A percentile compares a stretch with the other conserved stretches of the same genome.
Evolutionary conservation across 2,329 filamentous ascomycete genomes (phyloP).

Genomic region (Anisogramma anomala): DNA sequence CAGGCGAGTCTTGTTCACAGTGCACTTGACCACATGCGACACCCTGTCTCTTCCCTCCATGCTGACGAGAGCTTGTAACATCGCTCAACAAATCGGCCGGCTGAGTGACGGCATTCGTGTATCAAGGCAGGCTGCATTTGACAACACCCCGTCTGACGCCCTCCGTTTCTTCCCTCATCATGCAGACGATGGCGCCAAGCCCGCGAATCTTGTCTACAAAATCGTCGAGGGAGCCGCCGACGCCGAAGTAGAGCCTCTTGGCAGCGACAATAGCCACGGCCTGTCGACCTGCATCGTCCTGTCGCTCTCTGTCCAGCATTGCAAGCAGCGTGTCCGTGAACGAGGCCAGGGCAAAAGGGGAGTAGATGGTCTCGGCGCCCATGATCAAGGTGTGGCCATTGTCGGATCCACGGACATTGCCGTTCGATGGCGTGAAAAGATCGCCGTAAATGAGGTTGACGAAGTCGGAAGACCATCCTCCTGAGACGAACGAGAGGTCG

Average conservation of each 20-base stretch:
- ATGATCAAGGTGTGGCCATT: slow-evolving; percentile 41
- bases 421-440: neutral
- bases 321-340: slow-evolving; percentile 57
- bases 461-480: slow-evolving; percentile 60
- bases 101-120: too few species aligned
- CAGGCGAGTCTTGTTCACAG: too few species aligned
- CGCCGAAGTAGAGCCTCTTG: slow-evolving; percentile 74
- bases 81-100: too few species aligned
- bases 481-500: slow-evolving; percentile 56
- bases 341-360: slow-evolving; percentile 54
- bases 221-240: slow-evolving; percentile 70
- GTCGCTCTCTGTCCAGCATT: slow-evolving; percentile 39
- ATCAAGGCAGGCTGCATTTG: slow-evolving; percentile 30
- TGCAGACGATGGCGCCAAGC: slow-evolving; percentile 36
- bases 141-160: slow-evolving; percentile 53
- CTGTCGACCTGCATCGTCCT: slow-evolving; percentile 26
- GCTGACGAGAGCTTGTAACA: too few species aligned
- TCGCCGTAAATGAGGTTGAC: slow-evolving; percentile 41
- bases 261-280: slow-evolving; percentile 59
- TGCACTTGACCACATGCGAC: too few species aligned
- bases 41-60: too few species aligned
- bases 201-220: slow-evolving; percentile 45
- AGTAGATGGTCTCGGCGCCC: slow-evolving; percentile 76
- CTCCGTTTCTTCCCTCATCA: slow-evolving; percentile 46
- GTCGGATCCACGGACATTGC: slow-evolving; percentile 10